Evolutionary conservation across 805 yeast species (phyloP).

Genomic region (Kodamaea hsintzibuensis): DNA sequence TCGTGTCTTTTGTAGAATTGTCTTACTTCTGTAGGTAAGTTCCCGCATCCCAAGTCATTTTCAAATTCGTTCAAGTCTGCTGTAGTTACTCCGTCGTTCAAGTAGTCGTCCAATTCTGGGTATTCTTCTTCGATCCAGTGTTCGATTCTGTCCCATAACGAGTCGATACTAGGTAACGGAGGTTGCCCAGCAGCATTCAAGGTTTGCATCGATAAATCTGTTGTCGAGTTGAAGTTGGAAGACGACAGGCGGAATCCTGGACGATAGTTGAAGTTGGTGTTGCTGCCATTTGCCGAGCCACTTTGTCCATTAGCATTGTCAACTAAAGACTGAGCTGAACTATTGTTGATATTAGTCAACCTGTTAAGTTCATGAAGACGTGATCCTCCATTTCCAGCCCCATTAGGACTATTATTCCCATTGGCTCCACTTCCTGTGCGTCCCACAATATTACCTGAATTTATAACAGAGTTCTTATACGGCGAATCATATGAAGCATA

Average conservation of each 20-base stretch:
- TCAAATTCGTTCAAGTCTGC: slow-evolving; percentile 49
- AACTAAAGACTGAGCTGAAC: slow-evolving; percentile 31
- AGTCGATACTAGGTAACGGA: slow-evolving; percentile 46
- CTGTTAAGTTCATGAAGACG: slow-evolving; percentile 38
- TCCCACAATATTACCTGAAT: slow-evolving; percentile 10
- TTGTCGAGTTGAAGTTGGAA: slow-evolving; percentile 33
- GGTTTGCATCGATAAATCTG: slow-evolving; percentile 43
- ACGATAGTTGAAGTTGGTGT: slow-evolving; percentile 34
- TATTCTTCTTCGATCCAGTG: slow-evolving; percentile 46
- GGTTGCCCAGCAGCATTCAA: slow-evolving; percentile 49
- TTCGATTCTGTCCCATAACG: slow-evolving; percentile 45
- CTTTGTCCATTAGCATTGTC: slow-evolving; percentile 8
- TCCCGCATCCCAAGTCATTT: slow-evolving; percentile 43
- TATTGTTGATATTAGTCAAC: slow-evolving; percentile 22
- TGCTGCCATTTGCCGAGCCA: slow-evolving; percentile 9
- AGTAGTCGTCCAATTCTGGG: slow-evolving; percentile 45
- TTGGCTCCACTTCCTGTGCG: slow-evolving; percentile 13
- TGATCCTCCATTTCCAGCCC: slow-evolving; percentile 23
- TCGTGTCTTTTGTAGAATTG: slow-evolving; percentile 47
- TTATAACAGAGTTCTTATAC: slow-evolving; percentile 24
- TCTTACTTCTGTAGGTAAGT: slow-evolving; percentile 45
- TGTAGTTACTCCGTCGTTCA: slow-evolving; percentile 44
- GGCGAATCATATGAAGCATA: slow-evolving; percentile 54
- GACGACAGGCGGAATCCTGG: slow-evolving; percentile 47
- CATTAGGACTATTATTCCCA: slow-evolving; percentile 17